Conservation (phyloP, 805 yeast genomes). For the Saccharomyces kudriavzevii region DNA sequence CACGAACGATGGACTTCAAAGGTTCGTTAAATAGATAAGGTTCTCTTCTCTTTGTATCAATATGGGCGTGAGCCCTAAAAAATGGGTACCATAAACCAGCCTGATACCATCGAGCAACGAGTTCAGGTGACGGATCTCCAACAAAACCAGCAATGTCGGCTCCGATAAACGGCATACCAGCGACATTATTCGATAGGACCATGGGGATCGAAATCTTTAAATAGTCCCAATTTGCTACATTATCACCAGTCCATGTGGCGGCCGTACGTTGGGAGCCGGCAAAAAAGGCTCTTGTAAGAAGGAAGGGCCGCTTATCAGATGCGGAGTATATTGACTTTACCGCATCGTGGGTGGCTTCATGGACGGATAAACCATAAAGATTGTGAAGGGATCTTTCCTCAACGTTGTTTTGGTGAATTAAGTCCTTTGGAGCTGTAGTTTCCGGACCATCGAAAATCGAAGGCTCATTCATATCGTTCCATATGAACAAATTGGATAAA, state of each 20-base stretch:
- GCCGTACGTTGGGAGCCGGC: slow-evolving; percentile 88
- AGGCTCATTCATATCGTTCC: slow-evolving; percentile 99
- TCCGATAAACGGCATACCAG: slow-evolving; percentile 87
- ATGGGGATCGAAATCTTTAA: slow-evolving; percentile 75
- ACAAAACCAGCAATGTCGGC: slow-evolving; percentile 97
- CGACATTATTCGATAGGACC: slow-evolving; percentile 72
- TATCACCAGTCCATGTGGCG: slow-evolving; percentile 98
- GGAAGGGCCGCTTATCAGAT: slow-evolving; percentile 62
- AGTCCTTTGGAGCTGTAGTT: slow-evolving; percentile 78
- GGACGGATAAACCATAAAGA: slow-evolving; percentile 69
- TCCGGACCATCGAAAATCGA: slow-evolving; percentile 94
- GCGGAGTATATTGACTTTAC: slow-evolving; percentile 42
- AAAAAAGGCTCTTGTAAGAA: slow-evolving; percentile 77
- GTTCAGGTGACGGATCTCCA: slow-evolving; percentile 76
- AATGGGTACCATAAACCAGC: slow-evolving; percentile 95
- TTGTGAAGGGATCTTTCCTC: slow-evolving; percentile 93
- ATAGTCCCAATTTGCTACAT: slow-evolving; percentile 87
- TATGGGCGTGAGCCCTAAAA: slow-evolving; percentile 94
- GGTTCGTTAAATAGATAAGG: slow-evolving; percentile 85
- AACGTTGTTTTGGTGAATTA: slow-evolving; percentile 67
- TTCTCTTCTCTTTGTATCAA: slow-evolving; percentile 85
- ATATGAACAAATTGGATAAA: slow-evolving; percentile 63
- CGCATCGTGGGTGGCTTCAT: slow-evolving; percentile 70
- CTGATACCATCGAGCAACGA: slow-evolving; percentile 90
- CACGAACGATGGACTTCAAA: slow-evolving; percentile 53